Conservation (phyloP, 768 basidiomycete species). For the Boletus rubropictus region DNA sequence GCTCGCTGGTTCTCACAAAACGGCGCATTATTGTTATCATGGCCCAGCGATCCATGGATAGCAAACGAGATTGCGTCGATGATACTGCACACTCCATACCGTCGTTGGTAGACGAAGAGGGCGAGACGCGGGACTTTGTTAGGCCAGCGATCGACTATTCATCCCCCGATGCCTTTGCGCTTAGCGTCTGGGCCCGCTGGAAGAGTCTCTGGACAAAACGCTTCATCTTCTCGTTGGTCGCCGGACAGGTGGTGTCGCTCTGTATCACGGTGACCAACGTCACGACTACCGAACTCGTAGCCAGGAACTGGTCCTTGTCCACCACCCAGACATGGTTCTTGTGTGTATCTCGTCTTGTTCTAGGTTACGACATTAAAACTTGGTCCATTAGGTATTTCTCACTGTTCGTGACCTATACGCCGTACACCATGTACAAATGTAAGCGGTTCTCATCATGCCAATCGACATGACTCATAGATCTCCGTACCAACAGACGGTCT, state of each 20-base stretch:
- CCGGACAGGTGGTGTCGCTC: conserved; percentile 78
- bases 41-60: conserved; percentile 20
- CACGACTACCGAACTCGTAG: conserved; percentile 72
- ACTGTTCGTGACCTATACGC: conserved; percentile 70
- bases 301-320: conserved; percentile 63
- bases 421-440: conserved; percentile 89
- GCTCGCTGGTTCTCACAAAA: background rate
- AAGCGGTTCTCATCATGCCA: conserved; percentile 20
- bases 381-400: conserved; percentile 60
- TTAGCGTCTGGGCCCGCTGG: conserved; percentile 56
- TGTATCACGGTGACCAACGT: conserved; percentile 90
- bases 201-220: conserved; percentile 73
- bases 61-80: conserved; percentile 20
- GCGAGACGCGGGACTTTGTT: background rate
- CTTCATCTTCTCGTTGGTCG: conserved; percentile 63
- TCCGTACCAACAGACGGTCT: conserved; percentile 55
- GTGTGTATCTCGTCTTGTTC: conserved; percentile 38
- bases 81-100: conserved; percentile 1
- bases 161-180: conserved; percentile 47
- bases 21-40: background rate
- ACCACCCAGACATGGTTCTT: conserved; percentile 82
- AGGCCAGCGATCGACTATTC: conserved; percentile 65
- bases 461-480: background rate
- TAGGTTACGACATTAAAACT: background rate
- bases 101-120: background rate